Base-by-base conservation (phyloP, 805 yeast species). In the Kurtzmaniella cleridarum region DNA sequence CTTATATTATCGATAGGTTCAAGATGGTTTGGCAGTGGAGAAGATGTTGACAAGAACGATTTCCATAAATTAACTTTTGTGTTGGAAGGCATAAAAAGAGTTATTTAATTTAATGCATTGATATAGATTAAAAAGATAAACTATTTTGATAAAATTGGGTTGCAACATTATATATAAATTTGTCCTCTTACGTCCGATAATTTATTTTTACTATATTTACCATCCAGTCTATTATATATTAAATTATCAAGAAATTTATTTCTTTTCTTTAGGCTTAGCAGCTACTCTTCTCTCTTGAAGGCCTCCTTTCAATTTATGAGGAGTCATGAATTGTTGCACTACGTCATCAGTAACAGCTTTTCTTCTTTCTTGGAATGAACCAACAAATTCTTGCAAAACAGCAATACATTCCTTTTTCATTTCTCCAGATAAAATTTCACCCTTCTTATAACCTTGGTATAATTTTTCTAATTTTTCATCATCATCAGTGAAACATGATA, bases 391-490 rank as follows among this genome's bases (percentile, higher is more conserved):
- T 62, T 85, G 93, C 53, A 93, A 71, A 13, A 79, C 79, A 41
- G 79, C 83, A 55, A 86, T 86, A 62, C 96, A 87, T 44, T 79
- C 71, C 50, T 85, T 80, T 74, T 93, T 93, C 81, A 93, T 76
- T 64, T 93, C 98, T 47, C 98, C 96, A 30, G 95, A 84, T 50
- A 91, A 71, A 43, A 93, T 60, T 44, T 84, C 89, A 45, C 98
- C 98, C 36, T 70, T 64, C 57, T 71, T 78, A 66, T 93, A 93
- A 30, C 73, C 75, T 30, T 76, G 73, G 42, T 79, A 76, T 50
- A 82, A 66, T 34, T 73, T 64, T 39, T 70, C 71, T 53, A 93
- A 72, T 53, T 84, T 78, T 30, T 70, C 90, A 57, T 93, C 98
- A 59, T 91, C 98, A 49, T 88, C 86, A 35, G 78, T 67, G 74